A percentile compares a stretch with the other conserved stretches of the same genome.
phyloP scores from a whole-genome alignment of 2,329 filamentous ascomycete genomes.

The Fusarium robinianum region DNA sequence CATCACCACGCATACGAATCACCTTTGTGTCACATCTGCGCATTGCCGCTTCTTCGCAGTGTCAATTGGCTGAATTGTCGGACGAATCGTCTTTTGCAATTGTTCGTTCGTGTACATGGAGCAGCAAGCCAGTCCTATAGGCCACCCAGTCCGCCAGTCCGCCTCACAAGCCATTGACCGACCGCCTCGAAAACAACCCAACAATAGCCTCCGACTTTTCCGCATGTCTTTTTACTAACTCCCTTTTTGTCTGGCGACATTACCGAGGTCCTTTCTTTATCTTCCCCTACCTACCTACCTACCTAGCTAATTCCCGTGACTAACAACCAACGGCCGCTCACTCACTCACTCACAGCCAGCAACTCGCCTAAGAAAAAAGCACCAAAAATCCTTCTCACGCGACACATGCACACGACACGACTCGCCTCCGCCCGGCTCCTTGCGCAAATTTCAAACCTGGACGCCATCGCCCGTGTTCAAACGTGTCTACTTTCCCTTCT shows the following conservation, averaged over 20 bases:
- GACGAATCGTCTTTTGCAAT: conserved; percentile 11
- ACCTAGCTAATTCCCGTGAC: conserved; percentile 12
- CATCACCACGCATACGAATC: conserved; percentile 30
- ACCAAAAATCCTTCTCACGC: conserved; percentile 22
- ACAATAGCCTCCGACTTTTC: no score
- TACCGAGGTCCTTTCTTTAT: conserved; percentile 24
- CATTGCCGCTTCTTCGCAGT: conserved; percentile 2
- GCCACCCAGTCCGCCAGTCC: no score
- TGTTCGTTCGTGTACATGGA: not conserved
- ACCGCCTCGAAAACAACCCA: no score
- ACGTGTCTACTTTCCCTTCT: conserved; percentile 17
- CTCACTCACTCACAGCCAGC: conserved; percentile 20
- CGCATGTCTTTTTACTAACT: conserved; percentile 1
- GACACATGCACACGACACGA: conserved; percentile 9
- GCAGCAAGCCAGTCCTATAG: no score
- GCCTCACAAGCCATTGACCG: no score
- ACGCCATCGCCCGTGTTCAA: conserved; percentile 11
- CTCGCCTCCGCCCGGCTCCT: conserved; percentile 4
- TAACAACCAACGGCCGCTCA: conserved; percentile 8
- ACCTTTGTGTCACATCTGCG: conserved; percentile 11
- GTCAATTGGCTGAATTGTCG: conserved; percentile 14
- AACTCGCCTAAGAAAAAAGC: conserved; percentile 7
- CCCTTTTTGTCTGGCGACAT: conserved; percentile 16
- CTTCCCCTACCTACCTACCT: no score
- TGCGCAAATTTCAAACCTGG: conserved; percentile 17